Evolutionary conservation across 441 rosid species (phyloP).

Genomic region (Lepidium campestre): DNA sequence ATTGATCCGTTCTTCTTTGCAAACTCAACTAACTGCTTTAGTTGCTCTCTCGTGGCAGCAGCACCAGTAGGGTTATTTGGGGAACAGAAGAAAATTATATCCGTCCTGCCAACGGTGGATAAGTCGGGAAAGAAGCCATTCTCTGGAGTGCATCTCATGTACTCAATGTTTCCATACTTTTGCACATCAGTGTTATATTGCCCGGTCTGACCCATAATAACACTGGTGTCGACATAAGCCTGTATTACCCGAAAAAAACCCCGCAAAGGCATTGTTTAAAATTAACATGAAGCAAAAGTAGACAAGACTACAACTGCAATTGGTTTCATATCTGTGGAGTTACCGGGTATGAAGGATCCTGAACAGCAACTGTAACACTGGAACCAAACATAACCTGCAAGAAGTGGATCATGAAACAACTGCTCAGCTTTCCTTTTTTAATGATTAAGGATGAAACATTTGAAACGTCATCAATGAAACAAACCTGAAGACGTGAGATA

Average conservation of each 20-base stretch:
- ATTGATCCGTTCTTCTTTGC: conserved; percentile 94
- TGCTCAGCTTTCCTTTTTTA: neutral
- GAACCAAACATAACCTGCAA: conserved; percentile 86
- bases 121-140: conserved; percentile 95
- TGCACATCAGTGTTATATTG: conserved; percentile 57
- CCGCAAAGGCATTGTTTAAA: neutral
- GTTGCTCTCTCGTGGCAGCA: conserved; percentile 88
- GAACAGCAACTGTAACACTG: conserved; percentile 81
- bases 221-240: conserved; percentile 98
- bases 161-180: conserved; percentile 74
- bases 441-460: neutral
- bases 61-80: conserved; percentile 98
- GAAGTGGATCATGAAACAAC: conserved; percentile 1
- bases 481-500: conserved; percentile 96
- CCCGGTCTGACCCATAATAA: conserved; percentile 93
- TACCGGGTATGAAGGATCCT: conserved; percentile 99
- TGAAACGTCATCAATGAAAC: neutral
- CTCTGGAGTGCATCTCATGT: conserved; percentile 91
- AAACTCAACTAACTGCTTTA: conserved; percentile 63
- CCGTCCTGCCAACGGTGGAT: conserved; percentile 60
- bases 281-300: neutral
- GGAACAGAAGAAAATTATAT: conserved; percentile 91
- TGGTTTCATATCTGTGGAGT: neutral
- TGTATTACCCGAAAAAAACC: conserved; percentile 19
- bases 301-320: neutral